Evolutionary conservation across 208 protist genomes (phyloP).

Genomic region (Leptomonas seymouri): DNA sequence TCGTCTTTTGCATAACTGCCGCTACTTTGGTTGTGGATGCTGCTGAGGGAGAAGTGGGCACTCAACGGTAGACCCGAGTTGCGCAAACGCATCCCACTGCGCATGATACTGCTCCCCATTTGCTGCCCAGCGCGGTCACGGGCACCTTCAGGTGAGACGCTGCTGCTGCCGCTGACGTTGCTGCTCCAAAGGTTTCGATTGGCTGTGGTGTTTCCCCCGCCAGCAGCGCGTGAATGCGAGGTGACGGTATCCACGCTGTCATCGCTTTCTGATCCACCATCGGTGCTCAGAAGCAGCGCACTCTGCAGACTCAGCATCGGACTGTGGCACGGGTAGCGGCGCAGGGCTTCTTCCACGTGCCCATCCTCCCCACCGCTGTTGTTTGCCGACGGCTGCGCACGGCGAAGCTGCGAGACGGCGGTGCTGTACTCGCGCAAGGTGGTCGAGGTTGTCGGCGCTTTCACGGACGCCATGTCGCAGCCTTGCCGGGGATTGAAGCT

Average conservation of each 20-base stretch:
- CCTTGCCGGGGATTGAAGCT: neutral
- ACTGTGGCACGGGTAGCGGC: conserved; percentile 9
- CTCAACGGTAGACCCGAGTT: neutral
- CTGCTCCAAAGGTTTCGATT: no score
- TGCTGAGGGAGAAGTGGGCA: neutral
- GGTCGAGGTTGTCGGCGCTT: neutral
- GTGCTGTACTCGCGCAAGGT: neutral
- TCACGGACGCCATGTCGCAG: neutral
- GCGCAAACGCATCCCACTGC: neutral
- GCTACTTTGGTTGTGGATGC: neutral
- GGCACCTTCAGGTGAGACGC: neutral
- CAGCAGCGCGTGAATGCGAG: neutral
- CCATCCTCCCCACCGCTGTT: neutral
- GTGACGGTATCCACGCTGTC: conserved; percentile 2
- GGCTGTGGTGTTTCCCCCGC: neutral
- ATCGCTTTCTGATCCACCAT: conserved; percentile 15
- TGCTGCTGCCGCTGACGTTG: neutral
- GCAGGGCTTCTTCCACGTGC: neutral
- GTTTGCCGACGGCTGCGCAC: conserved; percentile 7
- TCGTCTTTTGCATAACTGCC: neutral
- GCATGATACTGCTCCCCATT: neutral
- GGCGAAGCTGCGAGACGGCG: conserved; percentile 9
- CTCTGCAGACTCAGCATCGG: conserved; percentile 19
- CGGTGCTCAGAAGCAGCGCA: conserved; percentile 13
- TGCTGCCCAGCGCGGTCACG: neutral